Conservation (phyloP, 768 basidiomycete species). For the Suillus brevipes region DNA sequence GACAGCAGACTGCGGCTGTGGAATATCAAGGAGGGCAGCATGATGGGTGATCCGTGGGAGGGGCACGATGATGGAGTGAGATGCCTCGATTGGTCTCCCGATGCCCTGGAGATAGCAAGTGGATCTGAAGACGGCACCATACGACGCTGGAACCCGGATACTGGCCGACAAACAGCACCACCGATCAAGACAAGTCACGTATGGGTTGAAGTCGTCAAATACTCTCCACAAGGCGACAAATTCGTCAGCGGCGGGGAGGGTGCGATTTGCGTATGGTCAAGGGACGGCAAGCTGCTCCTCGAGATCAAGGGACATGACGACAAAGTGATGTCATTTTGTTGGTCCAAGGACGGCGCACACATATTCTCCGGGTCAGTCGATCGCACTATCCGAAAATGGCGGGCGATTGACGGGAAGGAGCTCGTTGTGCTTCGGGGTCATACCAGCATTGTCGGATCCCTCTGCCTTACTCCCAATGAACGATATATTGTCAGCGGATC, state of each 20-base stretch:
- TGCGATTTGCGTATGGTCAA: not conserved
- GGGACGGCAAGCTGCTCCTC: not conserved
- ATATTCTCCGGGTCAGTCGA: not conserved
- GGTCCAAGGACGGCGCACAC: not conserved
- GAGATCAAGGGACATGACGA: not conserved
- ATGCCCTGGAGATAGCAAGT: slow-evolving; percentile 14
- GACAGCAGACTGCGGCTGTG: not conserved
- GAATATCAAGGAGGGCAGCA: not conserved
- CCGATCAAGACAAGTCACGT: not conserved
- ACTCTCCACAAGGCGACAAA: not conserved
- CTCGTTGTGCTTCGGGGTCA: not conserved
- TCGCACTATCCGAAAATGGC: not conserved
- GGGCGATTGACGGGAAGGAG: not conserved
- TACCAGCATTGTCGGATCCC: not conserved
- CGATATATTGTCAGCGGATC: not conserved
- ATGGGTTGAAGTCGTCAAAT: not conserved
- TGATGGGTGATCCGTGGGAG: not conserved
- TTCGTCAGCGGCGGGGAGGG: not conserved
- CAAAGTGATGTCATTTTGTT: not conserved
- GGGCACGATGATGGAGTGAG: slow-evolving; percentile 1
- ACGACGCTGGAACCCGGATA: slow-evolving; percentile 15
- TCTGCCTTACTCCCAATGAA: not conserved
- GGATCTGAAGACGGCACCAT: slow-evolving; percentile 6
- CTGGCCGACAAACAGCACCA: not conserved
- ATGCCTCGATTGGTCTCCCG: slow-evolving; percentile 15